Evolutionary conservation across 192 early-diverging fungal genomes (phyloP), one percentile per base, ranked within the genome.

Genomic region (Coemansia sp.): DNA sequence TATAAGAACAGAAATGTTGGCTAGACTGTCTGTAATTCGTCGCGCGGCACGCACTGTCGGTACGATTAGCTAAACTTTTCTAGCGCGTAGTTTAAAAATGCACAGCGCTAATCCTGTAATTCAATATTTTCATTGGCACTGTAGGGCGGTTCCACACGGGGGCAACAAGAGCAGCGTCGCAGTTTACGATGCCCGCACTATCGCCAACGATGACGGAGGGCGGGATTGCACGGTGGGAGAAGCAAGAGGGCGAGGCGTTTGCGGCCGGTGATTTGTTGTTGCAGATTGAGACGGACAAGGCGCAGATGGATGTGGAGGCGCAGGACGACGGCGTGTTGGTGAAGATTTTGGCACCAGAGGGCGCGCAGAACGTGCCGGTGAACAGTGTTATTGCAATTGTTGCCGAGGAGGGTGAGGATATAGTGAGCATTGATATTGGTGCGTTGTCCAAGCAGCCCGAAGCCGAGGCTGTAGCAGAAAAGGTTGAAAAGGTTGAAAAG

Each of bases 151-250:
- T 22, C 49, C 17, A 50, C 8, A 22, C 49, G n/a, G 7, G 49
- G 15, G 41, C 41, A 14, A 50, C 21, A 19, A 17, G 15, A 39
- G 79, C 75, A 32, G 79, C 73, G 5, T 72, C 79, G 57, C 52
- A 64, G 47, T 89, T 98, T 79, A 86, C 84, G 62, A 97, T 98
- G 95, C 97, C 97, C 49, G 97, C 97, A 25, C 86, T 98, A 51
- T 96, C 94, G n/a, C 97, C 97, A 8, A 98, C 97, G 54, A 98
- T 98, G 97, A 95, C 94, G 45, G 85, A 87, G 75, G 94, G 94
- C 67, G 94, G 92, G 75, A 88, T 98, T 74, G 94, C 93, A 38
- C 73, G 79, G 55, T 98, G 95, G 95, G 85, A 90, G 68, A 98
- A 98, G 81, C 88, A 93, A 73, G 87, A 96, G 58, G 96, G 97